A percentile compares a stretch with the other conserved stretches of the same genome.
These are phyloP conservation scores for Rasamsonia emersonii DNA, from an alignment of 2,329 filamentous ascomycete species.

Conservation along the genomic window DNA sequence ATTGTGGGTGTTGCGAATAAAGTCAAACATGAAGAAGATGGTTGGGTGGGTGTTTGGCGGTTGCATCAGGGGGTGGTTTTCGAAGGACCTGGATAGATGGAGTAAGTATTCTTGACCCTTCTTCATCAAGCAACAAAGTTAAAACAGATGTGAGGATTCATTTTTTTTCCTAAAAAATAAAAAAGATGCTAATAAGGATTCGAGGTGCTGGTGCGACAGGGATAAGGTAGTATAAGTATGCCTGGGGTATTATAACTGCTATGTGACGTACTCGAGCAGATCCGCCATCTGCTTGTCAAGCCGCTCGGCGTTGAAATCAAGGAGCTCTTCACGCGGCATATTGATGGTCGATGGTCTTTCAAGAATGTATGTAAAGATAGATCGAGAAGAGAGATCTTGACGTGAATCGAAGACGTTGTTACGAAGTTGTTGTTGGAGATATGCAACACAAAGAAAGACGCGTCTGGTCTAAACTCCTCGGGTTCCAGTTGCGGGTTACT, in stretches of 20 bases:
- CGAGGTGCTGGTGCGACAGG: not conserved
- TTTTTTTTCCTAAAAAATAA: not conserved
- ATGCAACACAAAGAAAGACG: too few species aligned
- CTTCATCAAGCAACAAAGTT: not conserved
- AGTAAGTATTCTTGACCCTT: slow-evolving; percentile 2
- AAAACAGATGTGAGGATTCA: not conserved
- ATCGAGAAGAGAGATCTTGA: too few species aligned
- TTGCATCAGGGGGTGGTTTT: slow-evolving; percentile 24
- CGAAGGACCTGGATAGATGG: slow-evolving; percentile 18
- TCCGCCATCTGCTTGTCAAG: slow-evolving; percentile 17
- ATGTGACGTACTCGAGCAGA: slow-evolving; percentile 17
- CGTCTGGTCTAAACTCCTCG: too few species aligned
- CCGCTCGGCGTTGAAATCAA: slow-evolving; percentile 11
- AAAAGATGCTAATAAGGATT: not conserved
- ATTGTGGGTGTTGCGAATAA: slow-evolving; percentile 60
- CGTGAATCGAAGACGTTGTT: too few species aligned
- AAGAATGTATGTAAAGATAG: too few species aligned
- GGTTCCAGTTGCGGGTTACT: too few species aligned
- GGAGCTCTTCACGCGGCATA: slow-evolving; percentile 11
- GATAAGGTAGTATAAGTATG: too few species aligned
- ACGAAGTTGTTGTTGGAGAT: too few species aligned
- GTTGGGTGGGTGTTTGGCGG: slow-evolving; percentile 21
- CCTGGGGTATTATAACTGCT: too few species aligned
- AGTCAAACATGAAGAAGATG: slow-evolving; percentile 52
- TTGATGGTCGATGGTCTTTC: too few species aligned